These are phyloP conservation scores for Metschnikowia shivogae DNA, from an alignment of 805 yeast species.

Conservation along the genomic window DNA sequence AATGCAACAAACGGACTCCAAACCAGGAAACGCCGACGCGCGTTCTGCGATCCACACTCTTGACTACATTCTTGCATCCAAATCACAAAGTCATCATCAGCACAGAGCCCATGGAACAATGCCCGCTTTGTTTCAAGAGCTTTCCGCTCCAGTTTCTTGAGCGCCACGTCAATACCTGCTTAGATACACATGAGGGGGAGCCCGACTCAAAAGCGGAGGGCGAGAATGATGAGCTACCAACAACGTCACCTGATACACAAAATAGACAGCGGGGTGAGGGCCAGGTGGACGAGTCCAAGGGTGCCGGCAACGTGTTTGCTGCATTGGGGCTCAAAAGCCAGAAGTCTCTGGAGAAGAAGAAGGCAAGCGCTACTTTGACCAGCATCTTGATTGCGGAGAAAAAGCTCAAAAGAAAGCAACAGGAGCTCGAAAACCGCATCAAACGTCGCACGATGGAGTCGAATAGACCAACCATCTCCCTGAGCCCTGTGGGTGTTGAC, in stretches of 20 bases:
- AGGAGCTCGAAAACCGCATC: conserved; percentile 13
- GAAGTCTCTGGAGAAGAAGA: conserved; percentile 19
- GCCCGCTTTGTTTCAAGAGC: conserved; percentile 35
- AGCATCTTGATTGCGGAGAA: conserved; percentile 33
- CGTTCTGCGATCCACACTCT: background rate
- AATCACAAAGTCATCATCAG: background rate
- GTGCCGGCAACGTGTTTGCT: conserved; percentile 26
- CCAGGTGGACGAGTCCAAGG: background rate
- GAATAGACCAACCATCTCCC: too few relatives aligned
- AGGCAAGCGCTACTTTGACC: conserved; percentile 30
- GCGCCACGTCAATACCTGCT: conserved; percentile 38
- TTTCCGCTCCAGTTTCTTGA: conserved; percentile 27
- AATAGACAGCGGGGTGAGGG: background rate
- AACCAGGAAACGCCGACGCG: background rate
- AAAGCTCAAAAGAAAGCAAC: conserved; percentile 20
- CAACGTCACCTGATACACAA: background rate
- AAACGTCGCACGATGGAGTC: background rate
- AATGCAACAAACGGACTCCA: background rate
- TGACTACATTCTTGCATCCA: background rate
- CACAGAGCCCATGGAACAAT: conserved; percentile 12
- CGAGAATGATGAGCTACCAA: background rate
- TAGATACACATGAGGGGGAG: conserved; percentile 27
- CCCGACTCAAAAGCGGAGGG: conserved; percentile 1
- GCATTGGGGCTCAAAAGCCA: conserved; percentile 33
- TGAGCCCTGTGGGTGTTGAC: too few relatives aligned